Percentiles rank a stretch among this genome's conserved stretches.
These are phyloP conservation scores for Trifolium fragiferum DNA, from an alignment of 306 rosid genomes.

Conservation along the genomic window DNA sequence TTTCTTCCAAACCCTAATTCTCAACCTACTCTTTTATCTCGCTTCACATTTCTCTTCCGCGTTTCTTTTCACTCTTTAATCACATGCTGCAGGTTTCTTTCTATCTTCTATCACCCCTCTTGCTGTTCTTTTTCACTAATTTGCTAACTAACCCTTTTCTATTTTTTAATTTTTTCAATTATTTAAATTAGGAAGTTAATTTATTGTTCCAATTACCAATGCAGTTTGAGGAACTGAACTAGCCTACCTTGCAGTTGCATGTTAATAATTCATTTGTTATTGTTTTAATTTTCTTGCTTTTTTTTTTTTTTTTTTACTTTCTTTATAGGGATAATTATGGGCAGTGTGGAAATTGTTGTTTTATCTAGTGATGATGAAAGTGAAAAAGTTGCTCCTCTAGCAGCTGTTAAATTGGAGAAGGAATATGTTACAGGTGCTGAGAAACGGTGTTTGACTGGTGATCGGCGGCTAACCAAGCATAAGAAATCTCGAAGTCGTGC, in stretches of 20 bases:
- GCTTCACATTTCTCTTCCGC: neutral
- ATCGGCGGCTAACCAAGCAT: constrained; percentile 36
- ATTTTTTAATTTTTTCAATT: neutral
- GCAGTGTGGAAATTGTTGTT: constrained; percentile 60
- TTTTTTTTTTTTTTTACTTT: constrained; percentile 32
- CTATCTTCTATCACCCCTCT: neutral
- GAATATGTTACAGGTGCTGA: constrained; percentile 33
- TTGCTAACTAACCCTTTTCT: neutral
- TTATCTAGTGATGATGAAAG: constrained; percentile 77
- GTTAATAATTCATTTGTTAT: constrained; percentile 16
- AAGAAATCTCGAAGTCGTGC: constrained; percentile 35
- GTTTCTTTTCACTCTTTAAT: neutral
- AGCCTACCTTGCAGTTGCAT: neutral
- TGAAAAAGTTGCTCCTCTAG: constrained; percentile 49
- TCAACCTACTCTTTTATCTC: neutral
- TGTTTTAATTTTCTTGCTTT: constrained; percentile 1
- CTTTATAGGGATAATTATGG: constrained; percentile 57
- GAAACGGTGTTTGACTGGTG: constrained; percentile 31
- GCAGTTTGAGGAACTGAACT: constrained; percentile 14
- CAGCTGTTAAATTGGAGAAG: constrained; percentile 59
- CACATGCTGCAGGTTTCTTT: neutral
- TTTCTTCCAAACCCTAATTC: constrained; percentile 37
- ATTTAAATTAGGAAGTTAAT: neutral
- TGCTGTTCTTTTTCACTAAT: neutral
- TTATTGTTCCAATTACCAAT: neutral